A percentile compares a stretch with the other conserved stretches of the same genome.
These are phyloP conservation scores for Suillus alpinus DNA, from an alignment of 768 basidiomycete species.

Conservation along the genomic window DNA sequence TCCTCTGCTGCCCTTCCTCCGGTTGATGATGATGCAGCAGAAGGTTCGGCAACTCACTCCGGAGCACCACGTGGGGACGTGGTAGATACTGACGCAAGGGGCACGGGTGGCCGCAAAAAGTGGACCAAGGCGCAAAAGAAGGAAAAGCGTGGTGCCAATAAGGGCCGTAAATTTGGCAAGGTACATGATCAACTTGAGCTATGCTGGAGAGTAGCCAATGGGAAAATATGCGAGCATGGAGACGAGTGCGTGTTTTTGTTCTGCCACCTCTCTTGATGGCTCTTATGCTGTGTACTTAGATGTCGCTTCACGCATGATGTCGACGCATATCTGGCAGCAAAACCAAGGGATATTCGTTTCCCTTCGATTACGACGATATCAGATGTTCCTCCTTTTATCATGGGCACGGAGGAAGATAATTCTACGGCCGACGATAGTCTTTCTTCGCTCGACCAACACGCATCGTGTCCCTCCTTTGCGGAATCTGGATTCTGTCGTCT, in stretches of 20 bases:
- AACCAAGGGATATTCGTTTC: conserved; percentile 69
- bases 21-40: conserved; percentile 62
- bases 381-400: conserved; percentile 51
- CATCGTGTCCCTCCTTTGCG: conserved; percentile 24
- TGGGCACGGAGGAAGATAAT: not conserved
- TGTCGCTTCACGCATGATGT: conserved; percentile 85
- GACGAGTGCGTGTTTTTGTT: conserved; percentile 45
- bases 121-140: conserved; percentile 67
- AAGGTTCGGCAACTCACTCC: conserved; percentile 47
- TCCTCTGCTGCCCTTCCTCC: conserved; percentile 20
- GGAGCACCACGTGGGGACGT: conserved; percentile 17
- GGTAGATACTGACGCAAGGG: conserved; percentile 34
- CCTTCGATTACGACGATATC: conserved; percentile 44
- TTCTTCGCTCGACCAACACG: conserved; percentile 19
- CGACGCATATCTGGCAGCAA: conserved; percentile 67
- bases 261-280: not conserved
- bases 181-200: conserved; percentile 78
- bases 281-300: conserved; percentile 30
- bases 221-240: conserved; percentile 68
- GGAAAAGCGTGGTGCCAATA: conserved; percentile 78
- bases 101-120: conserved; percentile 35
- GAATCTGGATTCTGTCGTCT: conserved; percentile 31
- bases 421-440: not conserved
- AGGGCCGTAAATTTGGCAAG: conserved; percentile 74
- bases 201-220: conserved; percentile 78